Evolutionary conservation across 768 basidiomycete species (phyloP).

Genomic region (Leccinum sublutescens): DNA sequence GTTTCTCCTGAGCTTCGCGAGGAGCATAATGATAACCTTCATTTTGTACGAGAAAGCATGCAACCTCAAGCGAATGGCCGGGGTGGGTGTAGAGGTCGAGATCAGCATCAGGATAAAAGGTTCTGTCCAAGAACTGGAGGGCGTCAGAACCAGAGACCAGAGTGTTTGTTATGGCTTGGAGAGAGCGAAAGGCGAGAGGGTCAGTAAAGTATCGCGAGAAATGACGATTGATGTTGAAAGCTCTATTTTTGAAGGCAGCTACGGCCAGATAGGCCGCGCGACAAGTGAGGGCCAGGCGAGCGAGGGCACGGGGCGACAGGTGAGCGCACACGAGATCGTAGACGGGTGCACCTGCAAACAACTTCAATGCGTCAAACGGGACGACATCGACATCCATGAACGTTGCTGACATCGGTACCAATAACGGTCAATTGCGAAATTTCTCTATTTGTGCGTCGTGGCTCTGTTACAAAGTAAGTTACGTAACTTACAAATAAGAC

Average conservation of each 20-base stretch:
- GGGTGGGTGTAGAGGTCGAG: conserved; percentile 50
- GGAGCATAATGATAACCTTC: conserved; percentile 34
- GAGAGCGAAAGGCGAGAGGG: conserved; percentile 40
- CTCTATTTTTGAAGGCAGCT: conserved; percentile 22
- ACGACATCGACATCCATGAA: not conserved
- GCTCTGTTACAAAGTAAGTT: too few relatives aligned
- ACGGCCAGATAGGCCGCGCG: conserved; percentile 14
- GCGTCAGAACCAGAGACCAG: conserved; percentile 55
- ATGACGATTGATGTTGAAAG: conserved; percentile 37
- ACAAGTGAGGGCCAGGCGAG: conserved; percentile 24
- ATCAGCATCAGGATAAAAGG: conserved; percentile 44
- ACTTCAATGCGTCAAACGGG: not conserved
- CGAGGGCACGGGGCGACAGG: conserved; percentile 28
- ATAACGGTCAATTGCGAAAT: too few relatives aligned
- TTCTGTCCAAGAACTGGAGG: conserved; percentile 50
- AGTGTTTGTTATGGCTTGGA: conserved; percentile 43
- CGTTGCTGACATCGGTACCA: not conserved
- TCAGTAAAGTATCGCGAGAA: conserved; percentile 37
- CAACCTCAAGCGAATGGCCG: conserved; percentile 31
- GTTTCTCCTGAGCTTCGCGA: conserved; percentile 15
- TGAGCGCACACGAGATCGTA: conserved; percentile 20
- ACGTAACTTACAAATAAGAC: too few relatives aligned
- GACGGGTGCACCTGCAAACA: conserved; percentile 20
- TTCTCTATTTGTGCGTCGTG: too few relatives aligned
- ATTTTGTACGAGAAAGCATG: conserved; percentile 31